phyloP scores from a whole-genome alignment of 495 filamentous ascomycete genomes.

The Aspergillus sclerotioniger region DNA sequence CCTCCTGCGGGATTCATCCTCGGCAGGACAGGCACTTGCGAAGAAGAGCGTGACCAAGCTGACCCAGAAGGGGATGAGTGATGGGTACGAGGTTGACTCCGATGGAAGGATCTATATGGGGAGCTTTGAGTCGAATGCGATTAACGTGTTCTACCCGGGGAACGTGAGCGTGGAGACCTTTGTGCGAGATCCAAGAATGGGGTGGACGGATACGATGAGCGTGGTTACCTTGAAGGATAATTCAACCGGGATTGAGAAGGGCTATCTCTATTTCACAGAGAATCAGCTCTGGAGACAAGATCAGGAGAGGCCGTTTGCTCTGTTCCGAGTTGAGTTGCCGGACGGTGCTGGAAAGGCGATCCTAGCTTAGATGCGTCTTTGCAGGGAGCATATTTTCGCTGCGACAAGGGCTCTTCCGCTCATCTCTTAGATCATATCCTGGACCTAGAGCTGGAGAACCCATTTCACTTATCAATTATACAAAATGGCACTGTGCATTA shows the following conservation, averaged over 20 bases:
- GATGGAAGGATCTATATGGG: background rate
- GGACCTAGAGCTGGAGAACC: background rate
- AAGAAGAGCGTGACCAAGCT: background rate
- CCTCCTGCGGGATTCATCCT: background rate
- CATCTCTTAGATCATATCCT: background rate
- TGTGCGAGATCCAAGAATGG: background rate
- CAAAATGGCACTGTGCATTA: background rate
- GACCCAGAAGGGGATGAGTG: background rate
- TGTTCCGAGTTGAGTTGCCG: background rate
- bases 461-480: no score
- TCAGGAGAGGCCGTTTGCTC: background rate
- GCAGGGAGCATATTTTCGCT: no score
- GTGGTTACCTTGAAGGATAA: background rate
- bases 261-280: background rate
- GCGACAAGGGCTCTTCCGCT: no score
- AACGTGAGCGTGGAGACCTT: background rate
- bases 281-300: background rate
- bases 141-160: background rate
- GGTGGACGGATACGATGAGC: background rate
- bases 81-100: background rate
- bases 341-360: background rate
- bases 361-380: background rate
- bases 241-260: background rate
- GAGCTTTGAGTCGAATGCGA: background rate
- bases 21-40: background rate